phyloP scores from a whole-genome alignment of 306 rosid species.

The Vigna hirtella region DNA sequence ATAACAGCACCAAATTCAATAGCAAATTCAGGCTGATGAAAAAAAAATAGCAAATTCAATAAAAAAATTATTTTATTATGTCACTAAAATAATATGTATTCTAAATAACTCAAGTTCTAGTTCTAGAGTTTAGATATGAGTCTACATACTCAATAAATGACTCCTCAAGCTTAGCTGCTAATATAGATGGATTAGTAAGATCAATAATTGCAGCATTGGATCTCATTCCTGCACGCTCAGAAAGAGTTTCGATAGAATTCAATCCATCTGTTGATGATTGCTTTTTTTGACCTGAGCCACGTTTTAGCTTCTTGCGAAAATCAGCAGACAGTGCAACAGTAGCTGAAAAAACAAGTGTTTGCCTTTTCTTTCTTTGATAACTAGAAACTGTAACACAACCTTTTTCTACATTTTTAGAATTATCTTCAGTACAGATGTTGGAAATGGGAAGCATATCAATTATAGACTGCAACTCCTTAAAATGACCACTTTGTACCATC shows the following conservation, averaged over 20 bases:
- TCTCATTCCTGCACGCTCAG: constrained; percentile 92
- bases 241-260: constrained; percentile 85
- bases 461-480: constrained; percentile 89
- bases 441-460: constrained; percentile 88
- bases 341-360: constrained; percentile 96
- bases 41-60: neutral
- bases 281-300: constrained; percentile 62
- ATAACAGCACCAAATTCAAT: constrained; percentile 14
- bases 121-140: constrained; percentile 38
- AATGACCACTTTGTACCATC: constrained; percentile 93
- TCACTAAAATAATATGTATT: constrained; percentile 7
- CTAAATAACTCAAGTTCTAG: constrained; percentile 28
- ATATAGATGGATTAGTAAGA: constrained; percentile 75
- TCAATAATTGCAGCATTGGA: constrained; percentile 89
- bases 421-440: constrained; percentile 52
- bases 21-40: neutral
- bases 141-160: constrained; percentile 87
- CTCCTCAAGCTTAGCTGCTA: constrained; percentile 87
- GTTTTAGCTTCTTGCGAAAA: constrained; percentile 93
- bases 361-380: constrained; percentile 87
- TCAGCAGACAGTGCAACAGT: constrained; percentile 89
- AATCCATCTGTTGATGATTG: constrained; percentile 66
- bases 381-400: constrained; percentile 62
- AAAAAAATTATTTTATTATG: neutral
- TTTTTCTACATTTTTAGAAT: constrained; percentile 58